A percentile compares a stretch with the other conserved stretches of the same genome.
phyloP scores from a whole-genome alignment of 169 alveolate species.

The Cryptosporidium baileyi region DNA sequence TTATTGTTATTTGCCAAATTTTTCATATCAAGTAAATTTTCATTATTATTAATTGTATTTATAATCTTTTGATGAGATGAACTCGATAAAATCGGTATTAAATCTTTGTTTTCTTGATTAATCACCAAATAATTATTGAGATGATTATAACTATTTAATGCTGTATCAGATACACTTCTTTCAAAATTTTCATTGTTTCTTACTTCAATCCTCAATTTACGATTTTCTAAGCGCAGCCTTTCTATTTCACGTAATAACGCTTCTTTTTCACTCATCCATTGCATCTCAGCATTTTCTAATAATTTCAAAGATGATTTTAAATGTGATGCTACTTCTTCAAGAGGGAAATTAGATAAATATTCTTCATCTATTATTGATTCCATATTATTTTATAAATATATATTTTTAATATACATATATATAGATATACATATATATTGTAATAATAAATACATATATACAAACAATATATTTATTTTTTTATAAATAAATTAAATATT shows the following conservation, averaged over 20 bases:
- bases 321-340: constrained; percentile 27
- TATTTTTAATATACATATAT: background rate
- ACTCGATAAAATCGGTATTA: background rate
- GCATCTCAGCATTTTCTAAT: constrained; percentile 24
- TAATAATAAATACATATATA: no score
- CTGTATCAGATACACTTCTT: constrained; percentile 9
- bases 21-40: background rate
- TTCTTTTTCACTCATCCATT: constrained; percentile 62
- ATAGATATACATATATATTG: background rate
- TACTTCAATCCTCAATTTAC: constrained; percentile 33
- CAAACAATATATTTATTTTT: no score
- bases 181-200: constrained; percentile 35
- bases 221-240: constrained; percentile 50
- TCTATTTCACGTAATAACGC: constrained; percentile 39
- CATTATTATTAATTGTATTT: background rate
- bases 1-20: background rate
- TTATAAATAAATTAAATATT: no score
- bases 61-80: background rate
- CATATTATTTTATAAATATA: background rate
- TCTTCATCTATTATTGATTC: constrained; percentile 32
- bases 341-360: constrained; percentile 1
- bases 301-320: constrained; percentile 7
- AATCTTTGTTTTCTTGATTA: background rate
- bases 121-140: background rate
- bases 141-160: background rate